A percentile compares a stretch with the other conserved stretches of the same genome.
Conservation (phyloP, 176 grass and related monocot genomes). For the Zea mays region Zm-B73-REFERENCE-NAM-5.0 NC_050096.1:284766001-284766500, state of each 20-base stretch:
- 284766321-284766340: constrained; percentile 32
- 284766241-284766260: constrained; percentile 23
- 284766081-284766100: constrained; percentile 76
- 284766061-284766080: constrained; percentile 51
- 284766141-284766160: constrained; percentile 69
- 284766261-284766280: constrained; percentile 39
- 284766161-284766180: constrained; percentile 55
- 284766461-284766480: too few relatives aligned
- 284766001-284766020: constrained; percentile 28
- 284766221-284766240: constrained; percentile 15
- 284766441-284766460: too few relatives aligned
- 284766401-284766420: constrained; percentile 10
- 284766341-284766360: not conserved
- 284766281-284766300: constrained; percentile 48
- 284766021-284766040: constrained; percentile 53
- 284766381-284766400: constrained; percentile 26
- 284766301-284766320: constrained; percentile 23
- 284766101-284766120: constrained; percentile 66
- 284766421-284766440: not conserved
- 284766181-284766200: constrained; percentile 63
- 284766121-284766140: constrained; percentile 38
- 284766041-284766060: constrained; percentile 63
- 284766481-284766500: too few relatives aligned
- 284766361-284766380: constrained; percentile 25
- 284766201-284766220: constrained; percentile 50